phyloP scores from a whole-genome alignment of 1,284 basidiomycete species.

The Flammula alnicola region DNA sequence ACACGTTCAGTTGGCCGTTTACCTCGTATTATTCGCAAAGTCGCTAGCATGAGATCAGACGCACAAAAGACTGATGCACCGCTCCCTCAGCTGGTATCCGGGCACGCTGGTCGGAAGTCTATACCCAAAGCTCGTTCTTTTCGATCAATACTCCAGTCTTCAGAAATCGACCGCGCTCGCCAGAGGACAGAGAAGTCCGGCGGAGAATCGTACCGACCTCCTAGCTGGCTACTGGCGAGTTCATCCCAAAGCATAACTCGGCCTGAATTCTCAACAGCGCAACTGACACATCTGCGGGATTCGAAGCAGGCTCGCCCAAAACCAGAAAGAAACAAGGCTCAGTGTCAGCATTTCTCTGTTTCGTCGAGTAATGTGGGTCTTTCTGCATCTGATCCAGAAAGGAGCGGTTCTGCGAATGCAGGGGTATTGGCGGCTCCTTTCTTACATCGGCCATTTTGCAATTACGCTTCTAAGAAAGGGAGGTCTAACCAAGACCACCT shows the following conservation, averaged over 20 bases:
- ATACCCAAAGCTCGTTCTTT: conserved; percentile 32
- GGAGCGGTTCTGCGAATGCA: neutral
- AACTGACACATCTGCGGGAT: neutral
- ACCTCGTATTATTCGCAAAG: conserved; percentile 37
- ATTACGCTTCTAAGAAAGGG: conserved; percentile 4
- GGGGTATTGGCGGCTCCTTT: conserved; percentile 11
- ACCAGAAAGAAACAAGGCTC: neutral
- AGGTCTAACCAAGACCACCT: conserved; percentile 6
- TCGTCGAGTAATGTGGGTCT: neutral
- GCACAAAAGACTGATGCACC: conserved; percentile 10
- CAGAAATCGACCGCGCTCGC: conserved; percentile 14
- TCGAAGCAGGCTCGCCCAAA: neutral
- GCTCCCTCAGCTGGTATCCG: neutral
- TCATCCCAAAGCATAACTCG: conserved; percentile 1
- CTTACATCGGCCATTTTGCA: conserved; percentile 20
- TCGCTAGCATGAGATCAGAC: conserved; percentile 37
- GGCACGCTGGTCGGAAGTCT: conserved; percentile 19
- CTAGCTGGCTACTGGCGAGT: conserved; percentile 8
- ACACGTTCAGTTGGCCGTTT: conserved; percentile 20
- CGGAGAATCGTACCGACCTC: conserved; percentile 7
- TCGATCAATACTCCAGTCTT: conserved; percentile 25
- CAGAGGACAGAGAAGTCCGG: neutral
- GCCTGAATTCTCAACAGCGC: neutral
- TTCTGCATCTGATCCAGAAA: neutral
- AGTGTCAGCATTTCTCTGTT: conserved; percentile 13